Evolutionary conservation across 768 basidiomycete species (phyloP), one percentile per base, ranked within the genome.

Genomic region (Multifurca ochricompacta): DNA sequence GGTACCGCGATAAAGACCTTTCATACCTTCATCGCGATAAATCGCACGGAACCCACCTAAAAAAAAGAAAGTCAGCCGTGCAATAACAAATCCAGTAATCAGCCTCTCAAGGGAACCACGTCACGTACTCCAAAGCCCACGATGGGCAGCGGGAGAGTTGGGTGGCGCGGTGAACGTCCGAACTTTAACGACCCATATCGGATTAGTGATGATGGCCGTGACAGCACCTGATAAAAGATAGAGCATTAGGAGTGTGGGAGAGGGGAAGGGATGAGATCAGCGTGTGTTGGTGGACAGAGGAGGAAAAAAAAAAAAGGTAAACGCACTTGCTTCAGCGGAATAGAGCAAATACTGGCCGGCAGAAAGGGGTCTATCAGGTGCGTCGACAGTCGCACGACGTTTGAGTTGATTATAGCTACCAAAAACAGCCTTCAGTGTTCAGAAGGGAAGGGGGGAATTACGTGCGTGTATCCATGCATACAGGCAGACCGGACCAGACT

Each of bases 111-210:
- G n/a, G n/a, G n/a, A n/a, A n/a, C n/a, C n/a, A n/a, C n/a, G n/a
- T n/a, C 34, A 64, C 84, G 56, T 57, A 92, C 91, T 74, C 80
- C 80, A 85, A 53, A 93, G 73, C 8, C 85, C 82, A 16, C 82
- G 80, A 68, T 97, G 97, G 1, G 91, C 82, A 3, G 67, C 73
- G 8, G 87, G 81, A 37, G 84, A 80, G 51, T 79, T 76, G 27
- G 78, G 68, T 9, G 71, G 72, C 1, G 92, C 86, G 1, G 93
- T 91, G 66, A 96, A 99, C 83, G 97, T 93, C 56, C 96, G 82
- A 8, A 96, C 94, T 73, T 95, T 89, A 51, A 98, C 87, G 13
- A 98, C 87, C 95, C 95, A 98, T 62, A 97, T 82, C 0, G 95
- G 96, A 68, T 99, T 98, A 6, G 95, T 99, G 66, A 96, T 77